phyloP scores from a whole-genome alignment of 1,284 basidiomycete species.

The Heterobasidion parviporum region DNA sequence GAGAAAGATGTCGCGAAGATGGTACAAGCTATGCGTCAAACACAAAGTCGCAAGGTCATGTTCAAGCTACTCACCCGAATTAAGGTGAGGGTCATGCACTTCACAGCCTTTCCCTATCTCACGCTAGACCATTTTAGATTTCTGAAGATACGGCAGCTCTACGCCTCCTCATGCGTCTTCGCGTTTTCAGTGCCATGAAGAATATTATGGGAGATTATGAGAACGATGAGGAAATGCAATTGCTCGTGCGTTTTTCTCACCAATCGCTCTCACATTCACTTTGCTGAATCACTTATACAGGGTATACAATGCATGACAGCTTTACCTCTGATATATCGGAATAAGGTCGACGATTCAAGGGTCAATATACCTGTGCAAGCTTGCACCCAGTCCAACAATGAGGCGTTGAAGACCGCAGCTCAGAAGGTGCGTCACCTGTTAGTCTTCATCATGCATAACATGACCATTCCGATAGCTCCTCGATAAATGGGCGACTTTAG shows the following conservation, averaged over 20 bases:
- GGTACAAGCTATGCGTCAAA: slow-evolving; percentile 87
- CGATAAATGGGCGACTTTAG: slow-evolving; percentile 68
- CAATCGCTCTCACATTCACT: not conserved
- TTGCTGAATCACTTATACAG: slow-evolving; percentile 28
- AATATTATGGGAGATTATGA: slow-evolving; percentile 79
- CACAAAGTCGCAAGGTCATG: slow-evolving; percentile 78
- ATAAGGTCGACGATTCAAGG: slow-evolving; percentile 90
- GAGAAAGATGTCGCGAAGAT: slow-evolving; percentile 86
- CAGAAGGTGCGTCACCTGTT: slow-evolving; percentile 38
- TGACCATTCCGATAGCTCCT: slow-evolving; percentile 40
- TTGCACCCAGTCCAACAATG: slow-evolving; percentile 49
- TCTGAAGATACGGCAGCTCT: slow-evolving; percentile 78
- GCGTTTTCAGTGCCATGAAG: slow-evolving; percentile 90
- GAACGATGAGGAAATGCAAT: slow-evolving; percentile 66
- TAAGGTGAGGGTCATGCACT: slow-evolving; percentile 32
- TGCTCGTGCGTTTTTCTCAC: slow-evolving; percentile 40
- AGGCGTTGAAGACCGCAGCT: slow-evolving; percentile 45
- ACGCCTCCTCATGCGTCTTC: slow-evolving; percentile 84
- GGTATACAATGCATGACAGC: slow-evolving; percentile 65
- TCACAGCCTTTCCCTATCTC: not conserved
- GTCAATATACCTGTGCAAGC: slow-evolving; percentile 61
- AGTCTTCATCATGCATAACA: slow-evolving; percentile 1
- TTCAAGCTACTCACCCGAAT: slow-evolving; percentile 82
- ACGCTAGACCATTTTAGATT: slow-evolving; percentile 41
- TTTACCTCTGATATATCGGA: slow-evolving; percentile 85